Evolutionary conservation across 1,284 basidiomycete genomes (phyloP).

Genomic region (Trametes sp.): DNA sequence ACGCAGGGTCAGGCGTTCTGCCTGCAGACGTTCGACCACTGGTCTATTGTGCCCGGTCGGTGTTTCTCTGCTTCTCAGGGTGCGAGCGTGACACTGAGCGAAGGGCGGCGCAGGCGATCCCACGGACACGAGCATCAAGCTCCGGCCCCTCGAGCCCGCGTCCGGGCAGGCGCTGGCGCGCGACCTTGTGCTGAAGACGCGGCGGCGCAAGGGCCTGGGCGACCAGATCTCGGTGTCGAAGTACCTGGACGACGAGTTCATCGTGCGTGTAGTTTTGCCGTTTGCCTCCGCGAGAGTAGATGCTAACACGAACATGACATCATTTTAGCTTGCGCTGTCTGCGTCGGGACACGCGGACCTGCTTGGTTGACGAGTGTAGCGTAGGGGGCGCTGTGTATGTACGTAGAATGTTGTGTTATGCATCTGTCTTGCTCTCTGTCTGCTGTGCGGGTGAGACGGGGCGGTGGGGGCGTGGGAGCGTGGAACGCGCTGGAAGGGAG

Average conservation of each 20-base stretch:
- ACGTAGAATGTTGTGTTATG: slow-evolving; percentile 29
- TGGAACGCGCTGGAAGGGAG: slow-evolving; percentile 42
- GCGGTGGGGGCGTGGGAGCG: slow-evolving; percentile 37
- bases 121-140: slow-evolving; percentile 93
- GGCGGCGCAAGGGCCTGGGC: slow-evolving; percentile 93
- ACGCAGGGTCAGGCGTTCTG: slow-evolving; percentile 99
- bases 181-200: slow-evolving; percentile 96
- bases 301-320: slow-evolving; percentile 24
- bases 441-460: slow-evolving; percentile 5
- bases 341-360: slow-evolving; percentile 92
- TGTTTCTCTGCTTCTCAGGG: slow-evolving; percentile 25
- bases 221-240: slow-evolving; percentile 95
- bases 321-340: slow-evolving; percentile 79
- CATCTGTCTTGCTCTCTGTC: slow-evolving; percentile 17
- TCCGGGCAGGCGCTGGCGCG: slow-evolving; percentile 91
- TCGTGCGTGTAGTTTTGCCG: slow-evolving; percentile 61
- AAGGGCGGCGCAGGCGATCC: slow-evolving; percentile 80
- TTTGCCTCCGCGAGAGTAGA: background rate
- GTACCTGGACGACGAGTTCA: slow-evolving; percentile 94
- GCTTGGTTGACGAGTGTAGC: slow-evolving; percentile 62
- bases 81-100: slow-evolving; percentile 33
- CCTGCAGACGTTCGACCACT: slow-evolving; percentile 96
- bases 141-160: slow-evolving; percentile 96
- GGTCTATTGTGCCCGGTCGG: slow-evolving; percentile 95
- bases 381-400: slow-evolving; percentile 26